These are phyloP conservation scores for Epichloe hybrida DNA, from an alignment of 2,329 filamentous ascomycete species.

Conservation along the genomic window DNA sequence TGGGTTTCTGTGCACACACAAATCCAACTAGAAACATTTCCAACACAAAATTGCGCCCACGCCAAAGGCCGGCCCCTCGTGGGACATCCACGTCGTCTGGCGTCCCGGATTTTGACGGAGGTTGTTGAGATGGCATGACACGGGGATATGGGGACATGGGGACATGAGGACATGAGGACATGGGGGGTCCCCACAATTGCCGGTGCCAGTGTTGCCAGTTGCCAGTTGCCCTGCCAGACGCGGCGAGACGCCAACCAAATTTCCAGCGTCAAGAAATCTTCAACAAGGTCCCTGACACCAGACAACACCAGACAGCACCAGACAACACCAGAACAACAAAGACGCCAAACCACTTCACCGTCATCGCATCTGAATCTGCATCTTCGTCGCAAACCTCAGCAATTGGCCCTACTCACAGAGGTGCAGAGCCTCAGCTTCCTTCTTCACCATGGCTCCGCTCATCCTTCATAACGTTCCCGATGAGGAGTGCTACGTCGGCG, in stretches of 20 bases:
- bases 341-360: not conserved
- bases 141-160: too few species aligned
- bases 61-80: conserved; percentile 9
- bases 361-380: not conserved
- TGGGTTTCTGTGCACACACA: conserved; percentile 16
- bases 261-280: not conserved
- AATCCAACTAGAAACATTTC: conserved; percentile 5
- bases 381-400: not conserved
- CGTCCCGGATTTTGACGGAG: conserved; percentile 24
- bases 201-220: not conserved
- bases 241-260: not conserved
- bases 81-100: too few species aligned
- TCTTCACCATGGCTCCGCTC: conserved; percentile 42
- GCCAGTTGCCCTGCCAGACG: conserved; percentile 1
- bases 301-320: too few species aligned
- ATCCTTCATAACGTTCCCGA: conserved; percentile 57
- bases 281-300: too few species aligned
- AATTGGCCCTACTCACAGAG: not conserved
- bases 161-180: too few species aligned
- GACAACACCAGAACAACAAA: too few species aligned
- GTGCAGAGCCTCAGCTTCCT: not conserved
- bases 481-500: conserved; percentile 52
- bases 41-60: conserved; percentile 36
- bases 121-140: conserved; percentile 59
- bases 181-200: not conserved